Conservation (phyloP, 768 basidiomycete species). For the Fomitopsis pulvina region DNA sequence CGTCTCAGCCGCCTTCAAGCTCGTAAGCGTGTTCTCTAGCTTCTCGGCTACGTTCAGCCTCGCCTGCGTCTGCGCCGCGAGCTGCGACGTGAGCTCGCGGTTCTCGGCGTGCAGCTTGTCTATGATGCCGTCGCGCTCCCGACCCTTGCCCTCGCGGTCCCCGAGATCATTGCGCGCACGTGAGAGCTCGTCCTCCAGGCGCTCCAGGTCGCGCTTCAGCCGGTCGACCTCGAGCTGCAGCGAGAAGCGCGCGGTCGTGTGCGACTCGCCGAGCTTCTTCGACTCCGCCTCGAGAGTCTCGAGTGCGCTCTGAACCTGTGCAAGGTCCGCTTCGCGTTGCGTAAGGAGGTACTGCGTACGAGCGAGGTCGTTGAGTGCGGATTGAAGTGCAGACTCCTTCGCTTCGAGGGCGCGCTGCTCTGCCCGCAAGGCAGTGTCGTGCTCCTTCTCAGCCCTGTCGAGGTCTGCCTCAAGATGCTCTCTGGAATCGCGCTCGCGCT, state of each 20-base stretch:
- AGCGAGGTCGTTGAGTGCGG: constrained; percentile 55
- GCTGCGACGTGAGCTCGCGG: constrained; percentile 69
- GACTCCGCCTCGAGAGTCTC: constrained; percentile 68
- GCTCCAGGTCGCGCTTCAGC: constrained; percentile 74
- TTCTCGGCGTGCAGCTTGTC: constrained; percentile 77
- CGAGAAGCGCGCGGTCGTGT: constrained; percentile 76
- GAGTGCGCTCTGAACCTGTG: constrained; percentile 66
- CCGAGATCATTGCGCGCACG: constrained; percentile 65
- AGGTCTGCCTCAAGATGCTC: constrained; percentile 50
- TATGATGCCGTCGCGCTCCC: constrained; percentile 66
- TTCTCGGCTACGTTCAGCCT: constrained; percentile 84
- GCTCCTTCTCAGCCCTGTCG: constrained; percentile 50
- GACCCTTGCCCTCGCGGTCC: constrained; percentile 53
- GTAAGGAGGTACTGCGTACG: constrained; percentile 56
- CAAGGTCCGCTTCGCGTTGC: constrained; percentile 72
- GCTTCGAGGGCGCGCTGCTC: constrained; percentile 61
- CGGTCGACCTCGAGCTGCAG: constrained; percentile 88
- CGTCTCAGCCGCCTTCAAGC: constrained; percentile 57
- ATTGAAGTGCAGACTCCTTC: constrained; percentile 63
- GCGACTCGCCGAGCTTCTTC: constrained; percentile 76
- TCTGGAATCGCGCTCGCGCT: constrained; percentile 50
- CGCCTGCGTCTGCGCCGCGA: constrained; percentile 84
- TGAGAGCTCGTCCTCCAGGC: constrained; percentile 72
- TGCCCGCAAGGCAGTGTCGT: constrained; percentile 52
- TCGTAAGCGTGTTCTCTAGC: constrained; percentile 64